phyloP scores from a whole-genome alignment of 2,329 filamentous ascomycete genomes.

The Clarireedia hainanense region DNA sequence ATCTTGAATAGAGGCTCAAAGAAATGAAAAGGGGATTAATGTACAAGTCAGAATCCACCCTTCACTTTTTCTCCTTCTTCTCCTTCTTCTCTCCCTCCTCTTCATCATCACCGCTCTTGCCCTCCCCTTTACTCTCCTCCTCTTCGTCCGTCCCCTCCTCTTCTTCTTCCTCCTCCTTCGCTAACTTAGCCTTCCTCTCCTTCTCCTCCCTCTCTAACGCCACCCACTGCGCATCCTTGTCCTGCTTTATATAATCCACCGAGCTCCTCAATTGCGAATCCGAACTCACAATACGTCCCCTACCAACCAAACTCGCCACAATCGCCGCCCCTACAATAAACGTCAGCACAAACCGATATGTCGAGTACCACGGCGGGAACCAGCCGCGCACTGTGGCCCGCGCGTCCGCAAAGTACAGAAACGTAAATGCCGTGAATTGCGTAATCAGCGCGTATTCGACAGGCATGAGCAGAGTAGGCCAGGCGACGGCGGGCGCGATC shows the following conservation, averaged over 20 bases:
- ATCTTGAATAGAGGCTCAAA: neutral
- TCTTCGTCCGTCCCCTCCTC: conserved; percentile 19
- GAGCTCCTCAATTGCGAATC: conserved; percentile 26
- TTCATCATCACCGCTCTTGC: conserved; percentile 22
- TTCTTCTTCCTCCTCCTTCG: conserved; percentile 14
- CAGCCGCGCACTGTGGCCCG: conserved; percentile 66
- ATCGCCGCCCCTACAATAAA: conserved; percentile 82
- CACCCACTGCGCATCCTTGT: conserved; percentile 24
- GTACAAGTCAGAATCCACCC: neutral
- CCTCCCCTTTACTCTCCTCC: conserved; percentile 34
- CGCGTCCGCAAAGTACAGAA: conserved; percentile 78
- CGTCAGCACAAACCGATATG: conserved; percentile 87
- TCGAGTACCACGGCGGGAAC: conserved; percentile 78
- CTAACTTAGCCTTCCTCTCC: conserved; percentile 16
- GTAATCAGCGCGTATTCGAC: conserved; percentile 76
- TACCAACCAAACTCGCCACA: conserved; percentile 70
- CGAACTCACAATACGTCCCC: conserved; percentile 49
- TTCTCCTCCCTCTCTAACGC: conserved; percentile 26
- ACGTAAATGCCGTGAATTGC: conserved; percentile 79
- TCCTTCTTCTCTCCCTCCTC: neutral
- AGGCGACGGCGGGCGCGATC: conserved; percentile 70
- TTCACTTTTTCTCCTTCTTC: neutral
- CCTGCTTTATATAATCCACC: conserved; percentile 23
- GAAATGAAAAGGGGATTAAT: neutral
- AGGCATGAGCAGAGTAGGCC: conserved; percentile 82